Conservation (phyloP, 2,329 filamentous ascomycete species). For the Chaetomiaceae sp. region DNA sequence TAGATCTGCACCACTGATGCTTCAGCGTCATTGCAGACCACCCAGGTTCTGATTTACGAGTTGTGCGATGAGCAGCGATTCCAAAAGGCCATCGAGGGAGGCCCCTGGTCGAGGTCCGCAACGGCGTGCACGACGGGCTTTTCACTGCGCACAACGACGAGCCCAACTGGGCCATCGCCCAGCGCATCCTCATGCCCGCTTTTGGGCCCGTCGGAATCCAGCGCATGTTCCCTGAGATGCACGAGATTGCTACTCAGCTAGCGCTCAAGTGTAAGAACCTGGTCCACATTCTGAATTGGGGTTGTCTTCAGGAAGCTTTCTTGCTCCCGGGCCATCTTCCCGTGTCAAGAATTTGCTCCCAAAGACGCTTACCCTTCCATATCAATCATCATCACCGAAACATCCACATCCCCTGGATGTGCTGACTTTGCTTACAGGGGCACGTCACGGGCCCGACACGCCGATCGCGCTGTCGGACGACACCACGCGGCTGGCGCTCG, state of each 20-base stretch:
- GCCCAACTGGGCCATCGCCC: constrained; percentile 61
- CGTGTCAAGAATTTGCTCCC: too few species aligned
- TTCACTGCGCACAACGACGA: constrained; percentile 52
- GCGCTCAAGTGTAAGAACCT: constrained; percentile 65
- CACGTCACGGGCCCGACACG: constrained; percentile 51
- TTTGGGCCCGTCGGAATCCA: constrained; percentile 64
- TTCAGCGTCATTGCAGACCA: not conserved
- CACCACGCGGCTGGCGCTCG: constrained; percentile 66
- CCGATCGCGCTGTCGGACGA: constrained; percentile 58
- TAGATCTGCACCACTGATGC: too few species aligned
- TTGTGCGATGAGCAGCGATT: constrained; percentile 62
- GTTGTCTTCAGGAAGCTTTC: too few species aligned
- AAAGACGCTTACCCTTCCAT: too few species aligned
- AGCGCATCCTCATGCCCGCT: constrained; percentile 59
- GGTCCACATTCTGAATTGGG: too few species aligned
- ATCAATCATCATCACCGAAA: too few species aligned
- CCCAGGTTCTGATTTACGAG: constrained; percentile 54
- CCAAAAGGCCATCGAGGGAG: constrained; percentile 48
- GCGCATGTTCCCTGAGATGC: constrained; percentile 63
- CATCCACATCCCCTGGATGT: too few species aligned
- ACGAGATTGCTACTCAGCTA: constrained; percentile 60
- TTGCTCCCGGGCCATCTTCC: too few species aligned
- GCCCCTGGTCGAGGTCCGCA: constrained; percentile 50
- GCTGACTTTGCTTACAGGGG: too few species aligned
- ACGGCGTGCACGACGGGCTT: constrained; percentile 57